phyloP scores from a whole-genome alignment of 78 protist species.

The Trichosphaerium sp. region DNA sequence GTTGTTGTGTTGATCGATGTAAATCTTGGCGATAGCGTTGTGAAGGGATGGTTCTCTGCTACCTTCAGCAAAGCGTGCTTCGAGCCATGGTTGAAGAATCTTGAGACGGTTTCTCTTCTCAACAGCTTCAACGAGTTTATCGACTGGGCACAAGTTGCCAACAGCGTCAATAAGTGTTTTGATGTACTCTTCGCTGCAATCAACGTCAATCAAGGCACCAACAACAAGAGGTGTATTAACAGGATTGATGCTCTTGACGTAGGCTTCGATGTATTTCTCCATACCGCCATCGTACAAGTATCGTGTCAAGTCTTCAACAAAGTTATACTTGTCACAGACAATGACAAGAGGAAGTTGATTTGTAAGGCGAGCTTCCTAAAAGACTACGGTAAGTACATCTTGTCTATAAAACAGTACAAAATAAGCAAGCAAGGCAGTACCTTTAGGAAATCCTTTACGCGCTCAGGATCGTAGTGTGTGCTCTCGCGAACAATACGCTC shows the following conservation, averaged over 20 bases:
- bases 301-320: constrained; percentile 90
- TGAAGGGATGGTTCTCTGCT: constrained; percentile 84
- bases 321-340: constrained; percentile 94
- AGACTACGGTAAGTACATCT: too few species aligned
- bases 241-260: constrained; percentile 86
- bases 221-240: constrained; percentile 85
- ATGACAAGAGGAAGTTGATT: constrained; percentile 96
- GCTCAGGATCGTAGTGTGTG: constrained; percentile 80
- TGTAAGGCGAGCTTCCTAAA: constrained; percentile 68
- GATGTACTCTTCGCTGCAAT: constrained; percentile 85
- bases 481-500: constrained; percentile 93
- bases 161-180: constrained; percentile 64
- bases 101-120: constrained; percentile 94
- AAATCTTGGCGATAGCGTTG: constrained; percentile 98
- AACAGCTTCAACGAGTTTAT: constrained; percentile 82
- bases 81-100: constrained; percentile 94
- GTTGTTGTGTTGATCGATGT: constrained; percentile 81
- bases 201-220: constrained; percentile 93
- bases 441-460: constrained; percentile 89
- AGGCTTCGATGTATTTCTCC: constrained; percentile 85
- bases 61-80: constrained; percentile 73
- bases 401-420: too few species aligned
- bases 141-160: constrained; percentile 73
- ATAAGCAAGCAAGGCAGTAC: neutral
- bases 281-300: constrained; percentile 77